These are phyloP conservation scores for Fusarium nodosum DNA, from an alignment of 2,329 filamentous ascomycete species.

Conservation along the genomic window DNA sequence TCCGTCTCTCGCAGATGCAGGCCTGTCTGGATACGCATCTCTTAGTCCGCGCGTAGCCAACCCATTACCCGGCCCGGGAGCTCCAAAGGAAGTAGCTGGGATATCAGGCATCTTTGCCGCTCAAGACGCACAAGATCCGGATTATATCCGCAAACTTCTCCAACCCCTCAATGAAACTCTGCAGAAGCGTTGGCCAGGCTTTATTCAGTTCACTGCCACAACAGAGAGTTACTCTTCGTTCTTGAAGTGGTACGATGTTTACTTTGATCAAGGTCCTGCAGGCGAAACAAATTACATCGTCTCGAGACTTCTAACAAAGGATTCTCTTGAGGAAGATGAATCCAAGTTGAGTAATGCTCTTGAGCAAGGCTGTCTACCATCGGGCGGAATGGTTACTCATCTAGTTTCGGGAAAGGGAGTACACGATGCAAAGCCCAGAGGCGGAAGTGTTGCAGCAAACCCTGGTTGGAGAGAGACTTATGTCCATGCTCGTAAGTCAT, in stretches of 20 bases:
- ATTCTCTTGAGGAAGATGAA: slow-evolving; percentile 51
- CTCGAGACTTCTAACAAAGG: slow-evolving; percentile 60
- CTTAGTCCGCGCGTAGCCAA: slow-evolving; percentile 56
- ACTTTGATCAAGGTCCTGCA: slow-evolving; percentile 55
- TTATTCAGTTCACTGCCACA: slow-evolving; percentile 37
- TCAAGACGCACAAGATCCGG: slow-evolving; percentile 53
- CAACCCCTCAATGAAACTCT: slow-evolving; percentile 56
- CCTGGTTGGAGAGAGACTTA: slow-evolving; percentile 65
- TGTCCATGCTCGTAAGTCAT: slow-evolving; percentile 57
- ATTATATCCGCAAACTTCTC: slow-evolving; percentile 50
- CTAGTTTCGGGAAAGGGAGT: slow-evolving; percentile 62
- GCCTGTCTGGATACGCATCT: slow-evolving; percentile 64
- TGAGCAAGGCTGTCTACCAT: slow-evolving; percentile 51
- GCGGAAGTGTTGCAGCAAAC: slow-evolving; percentile 62
- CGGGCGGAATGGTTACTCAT: slow-evolving; percentile 52
- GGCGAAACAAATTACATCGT: slow-evolving; percentile 56
- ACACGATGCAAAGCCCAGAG: slow-evolving; percentile 58
- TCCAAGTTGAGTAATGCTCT: slow-evolving; percentile 55
- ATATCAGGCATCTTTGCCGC: slow-evolving; percentile 54
- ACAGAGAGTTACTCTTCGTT: slow-evolving; percentile 52
- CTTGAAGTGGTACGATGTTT: slow-evolving; percentile 55
- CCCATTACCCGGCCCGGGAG: slow-evolving; percentile 53
- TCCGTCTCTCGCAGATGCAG: slow-evolving; percentile 63
- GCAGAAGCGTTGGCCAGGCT: slow-evolving; percentile 54
- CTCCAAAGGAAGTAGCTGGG: slow-evolving; percentile 53